These are phyloP conservation scores for Xylariaceae sp. DNA, from an alignment of 2,329 filamentous ascomycete genomes.

Conservation along the genomic window DNA sequence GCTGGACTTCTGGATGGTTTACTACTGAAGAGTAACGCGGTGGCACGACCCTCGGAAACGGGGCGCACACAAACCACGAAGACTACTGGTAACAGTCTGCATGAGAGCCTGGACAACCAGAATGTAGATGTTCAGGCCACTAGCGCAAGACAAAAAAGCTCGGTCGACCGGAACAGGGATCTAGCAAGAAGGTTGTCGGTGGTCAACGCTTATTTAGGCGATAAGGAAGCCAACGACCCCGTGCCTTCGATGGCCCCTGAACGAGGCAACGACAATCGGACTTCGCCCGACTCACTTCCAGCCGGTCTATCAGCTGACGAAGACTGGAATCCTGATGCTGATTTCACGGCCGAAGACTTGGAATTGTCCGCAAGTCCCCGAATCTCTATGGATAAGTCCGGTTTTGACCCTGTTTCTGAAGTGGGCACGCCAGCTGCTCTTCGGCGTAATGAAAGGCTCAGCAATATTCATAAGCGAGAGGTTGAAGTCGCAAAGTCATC, in stretches of 20 bases:
- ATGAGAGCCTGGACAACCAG: slow-evolving; percentile 24
- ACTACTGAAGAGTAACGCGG: slow-evolving; percentile 34
- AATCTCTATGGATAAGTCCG: slow-evolving; percentile 36
- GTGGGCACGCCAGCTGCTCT: slow-evolving; percentile 20
- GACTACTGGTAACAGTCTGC: slow-evolving; percentile 34
- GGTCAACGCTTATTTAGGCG: neutral
- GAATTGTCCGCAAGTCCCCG: slow-evolving; percentile 54
- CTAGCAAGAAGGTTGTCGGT: neutral
- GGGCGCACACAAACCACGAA: slow-evolving; percentile 33
- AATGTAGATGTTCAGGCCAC: slow-evolving; percentile 18
- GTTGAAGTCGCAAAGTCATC: slow-evolving; percentile 28
- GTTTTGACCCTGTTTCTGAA: slow-evolving; percentile 5
- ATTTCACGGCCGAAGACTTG: slow-evolving; percentile 53
- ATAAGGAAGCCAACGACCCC: slow-evolving; percentile 14
- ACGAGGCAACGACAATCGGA: slow-evolving; percentile 19
- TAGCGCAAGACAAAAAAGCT: slow-evolving; percentile 17
- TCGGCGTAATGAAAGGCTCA: slow-evolving; percentile 34
- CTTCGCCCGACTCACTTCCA: slow-evolving; percentile 22
- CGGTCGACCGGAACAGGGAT: neutral
- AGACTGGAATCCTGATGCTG: slow-evolving; percentile 52
- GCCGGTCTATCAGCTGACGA: slow-evolving; percentile 41
- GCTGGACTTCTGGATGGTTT: slow-evolving; percentile 30
- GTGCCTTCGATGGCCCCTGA: slow-evolving; percentile 29
- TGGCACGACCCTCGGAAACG: slow-evolving; percentile 35
- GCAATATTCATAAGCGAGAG: slow-evolving; percentile 35